Conservation (phyloP, 1,139 yeast species). For the Hyphopichia khmerensis region DNA sequence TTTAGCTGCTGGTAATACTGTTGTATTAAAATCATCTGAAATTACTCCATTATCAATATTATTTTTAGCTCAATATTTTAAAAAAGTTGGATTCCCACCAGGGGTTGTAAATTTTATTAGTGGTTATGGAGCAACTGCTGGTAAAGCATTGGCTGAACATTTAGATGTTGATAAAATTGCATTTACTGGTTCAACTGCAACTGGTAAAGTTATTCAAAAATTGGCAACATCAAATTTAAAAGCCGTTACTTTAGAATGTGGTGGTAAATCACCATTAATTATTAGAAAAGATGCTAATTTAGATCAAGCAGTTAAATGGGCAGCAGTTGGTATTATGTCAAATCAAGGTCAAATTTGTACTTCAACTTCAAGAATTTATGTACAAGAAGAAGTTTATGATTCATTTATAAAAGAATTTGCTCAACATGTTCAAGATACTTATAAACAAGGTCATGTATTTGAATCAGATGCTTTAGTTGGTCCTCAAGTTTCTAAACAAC, state of each 20-base stretch:
- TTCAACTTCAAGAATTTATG: conserved; percentile 46
- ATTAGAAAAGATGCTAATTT: conserved; percentile 75
- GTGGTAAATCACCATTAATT: conserved; percentile 83
- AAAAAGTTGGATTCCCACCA: conserved; percentile 69
- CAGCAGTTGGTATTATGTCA: conserved; percentile 78
- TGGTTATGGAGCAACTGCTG: conserved; percentile 56
- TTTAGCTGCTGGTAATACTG: conserved; percentile 67
- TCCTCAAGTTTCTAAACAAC: conserved; percentile 72
- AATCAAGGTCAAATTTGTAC: conserved; percentile 62
- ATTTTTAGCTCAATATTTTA: conserved; percentile 51
- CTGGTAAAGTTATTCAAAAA: conserved; percentile 60
- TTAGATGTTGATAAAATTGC: conserved; percentile 61
- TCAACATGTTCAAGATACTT: conserved; percentile 36
- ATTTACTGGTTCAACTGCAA: conserved; percentile 61
- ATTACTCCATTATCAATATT: conserved; percentile 63
- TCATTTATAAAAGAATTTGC: conserved; percentile 48
- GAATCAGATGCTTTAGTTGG: conserved; percentile 64
- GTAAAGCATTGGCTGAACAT: conserved; percentile 58
- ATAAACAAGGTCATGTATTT: conserved; percentile 60
- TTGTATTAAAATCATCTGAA: conserved; percentile 66
- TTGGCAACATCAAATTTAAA: conserved; percentile 62
- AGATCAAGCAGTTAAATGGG: conserved; percentile 80
- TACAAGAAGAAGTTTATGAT: conserved; percentile 43
- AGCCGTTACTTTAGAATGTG: conserved; percentile 86
- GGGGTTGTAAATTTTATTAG: conserved; percentile 66